A percentile compares a stretch with the other conserved stretches of the same genome.
Evolutionary conservation across 2,329 filamentous ascomycete species (phyloP).

Genomic region (Exophiala aquamarina): DNA sequence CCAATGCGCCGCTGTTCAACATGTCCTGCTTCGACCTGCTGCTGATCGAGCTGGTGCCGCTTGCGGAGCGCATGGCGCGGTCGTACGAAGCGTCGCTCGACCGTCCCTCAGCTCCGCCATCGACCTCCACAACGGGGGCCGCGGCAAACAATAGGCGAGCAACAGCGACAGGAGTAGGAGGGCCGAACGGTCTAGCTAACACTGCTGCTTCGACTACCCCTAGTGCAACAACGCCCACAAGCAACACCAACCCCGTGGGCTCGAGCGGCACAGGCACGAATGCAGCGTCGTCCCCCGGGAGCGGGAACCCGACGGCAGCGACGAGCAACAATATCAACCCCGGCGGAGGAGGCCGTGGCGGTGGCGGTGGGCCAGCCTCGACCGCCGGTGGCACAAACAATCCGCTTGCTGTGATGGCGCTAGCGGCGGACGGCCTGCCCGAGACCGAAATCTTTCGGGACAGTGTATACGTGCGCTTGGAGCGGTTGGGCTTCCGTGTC

Average conservation of each 20-base stretch:
- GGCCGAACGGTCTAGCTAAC: not conserved
- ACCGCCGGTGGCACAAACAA: too few relatives aligned
- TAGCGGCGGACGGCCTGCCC: conserved; percentile 27
- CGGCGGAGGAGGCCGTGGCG: too few relatives aligned
- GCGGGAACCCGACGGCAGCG: too few relatives aligned
- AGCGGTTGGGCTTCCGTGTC: conserved; percentile 84
- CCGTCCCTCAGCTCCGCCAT: conserved; percentile 9
- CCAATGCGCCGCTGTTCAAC: conserved; percentile 72
- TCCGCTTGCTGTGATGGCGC: too few relatives aligned
- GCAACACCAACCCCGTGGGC: not conserved
- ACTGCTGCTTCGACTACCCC: conserved; percentile 4
- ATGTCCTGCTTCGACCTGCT: conserved; percentile 90
- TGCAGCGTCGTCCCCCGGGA: too few relatives aligned
- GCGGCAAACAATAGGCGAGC: too few relatives aligned
- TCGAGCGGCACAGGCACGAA: too few relatives aligned
- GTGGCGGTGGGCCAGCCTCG: too few relatives aligned
- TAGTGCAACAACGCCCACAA: conserved; percentile 6
- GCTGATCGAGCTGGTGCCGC: conserved; percentile 92
- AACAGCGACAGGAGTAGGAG: conserved; percentile 8
- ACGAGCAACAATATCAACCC: too few relatives aligned
- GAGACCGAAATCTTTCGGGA: conserved; percentile 75
- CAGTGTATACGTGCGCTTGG: conserved; percentile 79
- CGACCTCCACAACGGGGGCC: conserved; percentile 4
- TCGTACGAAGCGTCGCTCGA: conserved; percentile 29
- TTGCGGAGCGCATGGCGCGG: conserved; percentile 81